A percentile compares a stretch with the other conserved stretches of the same genome.
Conservation (phyloP, 805 yeast genomes). For the Ogataea angusta region DNA sequence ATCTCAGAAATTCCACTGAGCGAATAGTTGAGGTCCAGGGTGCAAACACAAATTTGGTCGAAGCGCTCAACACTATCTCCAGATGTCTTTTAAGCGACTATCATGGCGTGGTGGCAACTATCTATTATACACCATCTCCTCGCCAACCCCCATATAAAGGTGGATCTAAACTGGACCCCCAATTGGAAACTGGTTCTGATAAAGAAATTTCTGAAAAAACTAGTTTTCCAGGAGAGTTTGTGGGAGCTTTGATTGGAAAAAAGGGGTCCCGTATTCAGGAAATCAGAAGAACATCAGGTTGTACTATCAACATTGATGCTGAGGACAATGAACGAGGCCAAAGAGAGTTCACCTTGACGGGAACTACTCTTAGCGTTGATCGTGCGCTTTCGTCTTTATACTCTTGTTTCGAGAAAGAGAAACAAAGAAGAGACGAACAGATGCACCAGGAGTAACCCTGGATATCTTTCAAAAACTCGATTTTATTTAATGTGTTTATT, state of each 20-base stretch:
- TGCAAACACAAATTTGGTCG: conserved; percentile 56
- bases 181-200: conserved; percentile 12
- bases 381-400: conserved; percentile 53
- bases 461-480: neutral
- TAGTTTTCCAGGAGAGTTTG: conserved; percentile 73
- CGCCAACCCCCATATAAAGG: conserved; percentile 19
- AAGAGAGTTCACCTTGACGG: conserved; percentile 69
- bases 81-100: conserved; percentile 72
- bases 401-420: conserved; percentile 57
- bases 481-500: conserved; percentile 10
- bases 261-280: conserved; percentile 85
- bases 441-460: conserved; percentile 6
- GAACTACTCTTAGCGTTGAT: conserved; percentile 53
- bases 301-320: conserved; percentile 72
- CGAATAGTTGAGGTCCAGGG: conserved; percentile 88
- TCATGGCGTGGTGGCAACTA: conserved; percentile 61
- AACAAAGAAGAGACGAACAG: conserved; percentile 31
- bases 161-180: conserved; percentile 9
- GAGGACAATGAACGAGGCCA: conserved; percentile 62
- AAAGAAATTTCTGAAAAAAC: conserved; percentile 40
- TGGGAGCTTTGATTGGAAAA: conserved; percentile 87
- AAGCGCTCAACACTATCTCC: conserved; percentile 56
- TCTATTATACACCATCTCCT: conserved; percentile 55
- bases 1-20: conserved; percentile 77
- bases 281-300: conserved; percentile 73